Percentiles rank a stretch among this genome's conserved stretches.
phyloP scores from a whole-genome alignment of 176 grass and related monocot genomes.

The Triticum urartu region DNA sequence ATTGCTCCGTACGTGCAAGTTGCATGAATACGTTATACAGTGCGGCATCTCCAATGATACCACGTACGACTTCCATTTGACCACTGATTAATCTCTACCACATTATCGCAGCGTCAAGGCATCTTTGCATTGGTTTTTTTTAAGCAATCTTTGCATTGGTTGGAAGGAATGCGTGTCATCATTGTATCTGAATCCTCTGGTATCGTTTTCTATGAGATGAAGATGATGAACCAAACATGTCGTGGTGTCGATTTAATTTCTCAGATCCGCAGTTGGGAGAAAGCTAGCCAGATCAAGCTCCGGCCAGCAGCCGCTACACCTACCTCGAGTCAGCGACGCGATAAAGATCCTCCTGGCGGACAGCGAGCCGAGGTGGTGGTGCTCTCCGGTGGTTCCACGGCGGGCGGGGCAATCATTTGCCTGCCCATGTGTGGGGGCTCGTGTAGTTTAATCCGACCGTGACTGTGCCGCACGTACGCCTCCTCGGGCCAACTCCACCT shows the following conservation, averaged over 20 bases:
- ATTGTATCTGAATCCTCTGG: not conserved
- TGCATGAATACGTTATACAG: not conserved
- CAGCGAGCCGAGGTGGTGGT: too few species aligned
- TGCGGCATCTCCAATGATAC: not conserved
- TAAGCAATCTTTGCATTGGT: not conserved
- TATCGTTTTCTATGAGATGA: not conserved
- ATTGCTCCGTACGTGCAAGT: not conserved
- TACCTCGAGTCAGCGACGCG: too few species aligned
- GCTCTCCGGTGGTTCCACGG: not conserved
- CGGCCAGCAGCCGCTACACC: too few species aligned
- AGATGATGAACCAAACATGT: too few species aligned
- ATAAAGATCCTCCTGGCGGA: too few species aligned
- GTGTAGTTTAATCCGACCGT: not conserved
- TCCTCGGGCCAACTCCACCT: too few species aligned
- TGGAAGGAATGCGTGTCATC: not conserved
- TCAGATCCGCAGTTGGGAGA: too few species aligned
- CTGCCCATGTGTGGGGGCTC: not conserved
- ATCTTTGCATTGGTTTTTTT: too few species aligned
- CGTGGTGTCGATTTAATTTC: too few species aligned
- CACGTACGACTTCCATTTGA: not conserved
- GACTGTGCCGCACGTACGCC: slow-evolving; percentile 1
- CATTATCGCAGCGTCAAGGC: too few species aligned
- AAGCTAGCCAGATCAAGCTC: too few species aligned
- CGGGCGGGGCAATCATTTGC: slow-evolving; percentile 17
- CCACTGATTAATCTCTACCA: not conserved